Conservation (phyloP, 192 early-diverging fungal species). For the Funneliformis geosporum region DNA sequence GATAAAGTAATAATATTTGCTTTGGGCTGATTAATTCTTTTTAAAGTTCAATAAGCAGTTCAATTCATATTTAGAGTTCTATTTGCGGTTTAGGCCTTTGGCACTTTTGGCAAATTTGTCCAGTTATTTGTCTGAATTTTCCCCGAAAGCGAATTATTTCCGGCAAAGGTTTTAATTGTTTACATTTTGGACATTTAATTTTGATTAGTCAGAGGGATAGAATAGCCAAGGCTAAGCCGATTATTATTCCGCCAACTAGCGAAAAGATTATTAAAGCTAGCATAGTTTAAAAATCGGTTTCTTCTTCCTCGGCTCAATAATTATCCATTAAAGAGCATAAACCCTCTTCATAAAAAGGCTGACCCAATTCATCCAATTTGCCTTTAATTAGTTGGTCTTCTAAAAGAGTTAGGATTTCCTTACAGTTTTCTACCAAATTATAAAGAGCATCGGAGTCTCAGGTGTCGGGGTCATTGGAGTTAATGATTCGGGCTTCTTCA, state of each 20-base stretch:
- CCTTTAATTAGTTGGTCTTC: not conserved
- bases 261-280: not conserved
- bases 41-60: not conserved
- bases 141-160: not conserved
- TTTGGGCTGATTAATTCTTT: slow-evolving; percentile 3
- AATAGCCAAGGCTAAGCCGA: not conserved
- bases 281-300: not conserved
- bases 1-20: too few species aligned
- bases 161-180: not conserved
- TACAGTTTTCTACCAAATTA: slow-evolving; percentile 6
- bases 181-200: slow-evolving; percentile 14
- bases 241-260: not conserved
- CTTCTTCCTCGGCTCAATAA: slow-evolving; percentile 1
- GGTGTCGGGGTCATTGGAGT: slow-evolving; percentile 11
- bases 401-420: not conserved
- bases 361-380: not conserved
- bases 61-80: not conserved
- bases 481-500: not conserved
- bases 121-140: slow-evolving; percentile 4
- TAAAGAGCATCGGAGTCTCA: slow-evolving; percentile 20
- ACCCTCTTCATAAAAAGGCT: not conserved
- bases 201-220: not conserved
- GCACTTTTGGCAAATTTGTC: slow-evolving; percentile 4
- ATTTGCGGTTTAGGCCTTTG: not conserved
- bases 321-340: slow-evolving; percentile 22